Evolutionary conservation across 1,284 basidiomycete genomes (phyloP), one percentile per base, ranked within the genome.

Genomic region (Filobasidium uniguttulatum): DNA sequence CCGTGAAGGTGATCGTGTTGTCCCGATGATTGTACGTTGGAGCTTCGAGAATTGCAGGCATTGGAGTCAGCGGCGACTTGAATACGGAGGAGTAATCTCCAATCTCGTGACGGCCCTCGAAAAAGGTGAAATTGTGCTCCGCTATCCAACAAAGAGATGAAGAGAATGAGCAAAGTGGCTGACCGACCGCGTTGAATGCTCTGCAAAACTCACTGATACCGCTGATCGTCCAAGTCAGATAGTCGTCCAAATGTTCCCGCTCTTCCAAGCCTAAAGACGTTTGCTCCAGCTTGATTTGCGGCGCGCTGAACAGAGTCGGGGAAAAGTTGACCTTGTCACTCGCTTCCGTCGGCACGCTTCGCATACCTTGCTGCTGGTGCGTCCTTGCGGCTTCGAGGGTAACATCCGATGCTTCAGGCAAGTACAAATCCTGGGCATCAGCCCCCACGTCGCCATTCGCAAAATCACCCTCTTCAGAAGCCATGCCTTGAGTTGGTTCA

Each of bases 51-150:
- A 55, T 35, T 15, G 46, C 48, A 3, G 54, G 54, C 40, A 55
- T 48, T 9, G 54, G 54, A 12, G 54, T 55, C 46, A 55, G 29
- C 14, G 54, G 54, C 20, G 31, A 43, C 25, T 51, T 44, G 25
- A 55, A 55, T 9, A 55, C 54, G 9, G 54, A 46, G 5, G 54
- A 52, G 43, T 48, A 55, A 41, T 55, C 54, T 23, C 54, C 54
- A 6, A 55, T 45, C 30, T 55, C 54, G 17, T 55, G 54, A n/a
- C 54, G 33, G 2, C 50, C 54, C 29, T 55, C 54, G 31, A 55
- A 55, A 26, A 55, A 55, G 5, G 54, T 55, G 31, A 49, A 55
- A 20, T 40, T 55, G 26, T 49, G 49, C 28, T 55, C 54, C 17
- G 54, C 40, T 48, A 15, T n/a, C n/a, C n/a, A n/a, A 9, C 15